Base-by-base conservation (phyloP, 1,139 yeast genomes). In the Trichomonascaceae sp. region DNA sequence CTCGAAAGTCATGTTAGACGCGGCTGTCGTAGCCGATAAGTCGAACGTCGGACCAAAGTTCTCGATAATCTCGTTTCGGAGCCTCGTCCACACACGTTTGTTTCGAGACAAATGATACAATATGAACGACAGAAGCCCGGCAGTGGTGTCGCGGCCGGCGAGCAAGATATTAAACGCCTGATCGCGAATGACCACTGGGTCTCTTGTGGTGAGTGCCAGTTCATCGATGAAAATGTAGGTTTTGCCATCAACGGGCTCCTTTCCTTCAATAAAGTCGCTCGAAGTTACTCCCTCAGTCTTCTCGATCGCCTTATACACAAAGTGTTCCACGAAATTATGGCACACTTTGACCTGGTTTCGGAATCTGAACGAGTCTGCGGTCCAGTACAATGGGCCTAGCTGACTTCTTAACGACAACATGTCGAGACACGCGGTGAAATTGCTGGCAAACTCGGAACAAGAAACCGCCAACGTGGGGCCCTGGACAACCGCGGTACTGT, bases 131-230 rank as follows among this genome's bases (percentile, higher is more conserved):
- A 71, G 60, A 30, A 69, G 54, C 3, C 70, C 67, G 1, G 76
- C 76, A 15, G 76, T 71, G 30, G 76, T 71, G 48, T 70, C 75
- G 46, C 76, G 59, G 16, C 74, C 75, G 16, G 76, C 75, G 20
- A 70, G 54, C 39, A 71, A 51, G 41, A 71, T 65, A 43, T 68
- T 69, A 43, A 71, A 54, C 28, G 67, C 57, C 48, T 70, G 74
- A 44, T 69, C 72, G 34, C 72, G 60, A 43, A 71, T 60, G n/a
- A 63, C 57, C 25, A 45, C 51, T 4, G 69, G 71, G 46, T 70
- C 65, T 37, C 65, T 59, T 1, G 75, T 68, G 42, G 65, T 66
- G 44, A 67, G 65, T 18, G 57, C 68, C 42, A 70, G 59, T 43
- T 68, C 74, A 38, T 65, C 64, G 43, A 69, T 58, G 48, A 71